Evolutionary conservation across 1,139 yeast genomes (phyloP), one percentile per base, ranked within the genome.

Genomic region (Chernovozyma sophiae-reginae): DNA sequence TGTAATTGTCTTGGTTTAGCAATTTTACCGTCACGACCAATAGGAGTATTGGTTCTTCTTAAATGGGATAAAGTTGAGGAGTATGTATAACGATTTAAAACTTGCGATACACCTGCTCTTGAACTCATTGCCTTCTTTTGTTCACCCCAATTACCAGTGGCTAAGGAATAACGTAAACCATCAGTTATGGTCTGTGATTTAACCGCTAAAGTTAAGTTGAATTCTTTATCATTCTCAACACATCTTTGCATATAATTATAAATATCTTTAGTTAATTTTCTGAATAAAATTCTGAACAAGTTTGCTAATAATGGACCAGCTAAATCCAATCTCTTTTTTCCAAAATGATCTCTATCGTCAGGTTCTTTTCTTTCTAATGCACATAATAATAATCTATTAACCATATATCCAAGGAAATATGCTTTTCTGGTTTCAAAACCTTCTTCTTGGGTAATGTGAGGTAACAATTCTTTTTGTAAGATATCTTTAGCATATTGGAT

Each of bases 81-180:
- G 61, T 92, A 94, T 7, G 98, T 94, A 65, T 92, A 94, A 68
- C 99, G 81, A 63, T 94, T 94, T 65, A 94, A 76, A 49, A 94
- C 98, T 72, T 94, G 98, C 14, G 98, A 92, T 36, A 94, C 99
- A 76, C 99, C 99, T 8, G 98, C 99, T 65, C 96, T 83, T 17
- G 97, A 83, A 44, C 95, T 82, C 98, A 94, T 92, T 17, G 97
- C 97, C 65, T 92, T 94, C 81, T 90, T 92, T 62, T 92, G 98
- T 66, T 94, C 98, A 69, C 98, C 98, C 99, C 99, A 92, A 68
- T 94, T 92, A 72, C 99, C 99, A 14, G 99, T 92, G 36, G 99
- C 98, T 53, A 92, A 75, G 27, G 98, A 94, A 65, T 92, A 94
- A 61, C 95, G 86, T 62, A 92, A 78, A 60, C 99, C 99, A 47